phyloP scores from a whole-genome alignment of 2,329 filamentous ascomycete species.

The Verticillium tricorpus region DNA sequence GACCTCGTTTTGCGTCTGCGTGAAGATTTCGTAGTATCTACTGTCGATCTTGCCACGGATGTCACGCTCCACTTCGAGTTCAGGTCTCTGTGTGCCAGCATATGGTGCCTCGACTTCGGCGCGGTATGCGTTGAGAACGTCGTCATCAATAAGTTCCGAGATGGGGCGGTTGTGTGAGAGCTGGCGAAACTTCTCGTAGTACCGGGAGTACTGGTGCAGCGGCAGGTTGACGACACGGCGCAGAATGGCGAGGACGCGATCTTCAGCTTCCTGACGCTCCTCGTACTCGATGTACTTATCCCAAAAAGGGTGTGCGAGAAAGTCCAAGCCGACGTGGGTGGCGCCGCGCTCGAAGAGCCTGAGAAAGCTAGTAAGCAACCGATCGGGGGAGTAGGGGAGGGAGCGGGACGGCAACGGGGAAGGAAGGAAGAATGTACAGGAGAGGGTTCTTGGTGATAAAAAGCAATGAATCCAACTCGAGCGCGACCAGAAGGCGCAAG shows the following conservation, averaged over 20 bases:
- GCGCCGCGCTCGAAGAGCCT: constrained; percentile 93
- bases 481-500: constrained; percentile 29
- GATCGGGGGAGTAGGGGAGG: constrained; percentile 9
- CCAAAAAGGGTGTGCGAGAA: constrained; percentile 94
- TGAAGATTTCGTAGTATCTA: constrained; percentile 76
- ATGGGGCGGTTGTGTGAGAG: constrained; percentile 71
- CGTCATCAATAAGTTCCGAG: constrained; percentile 64
- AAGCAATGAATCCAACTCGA: constrained; percentile 46
- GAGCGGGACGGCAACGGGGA: constrained; percentile 36
- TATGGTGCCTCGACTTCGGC: constrained; percentile 63
- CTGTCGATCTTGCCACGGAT: constrained; percentile 75
- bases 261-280: constrained; percentile 78
- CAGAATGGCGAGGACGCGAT: constrained; percentile 81
- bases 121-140: constrained; percentile 64
- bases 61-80: constrained; percentile 79
- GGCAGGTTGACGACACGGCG: constrained; percentile 81
- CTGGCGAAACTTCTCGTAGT: constrained; percentile 85
- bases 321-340: constrained; percentile 82
- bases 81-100: constrained; percentile 52
- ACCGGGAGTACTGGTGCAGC: constrained; percentile 92
- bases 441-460: constrained; percentile 47
- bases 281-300: constrained; percentile 98
- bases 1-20: constrained; percentile 78
- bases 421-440: constrained; percentile 31
- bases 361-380: constrained; percentile 23